phyloP scores from a whole-genome alignment of 208 protist species.

The Acanthamoeba royreba region DNA sequence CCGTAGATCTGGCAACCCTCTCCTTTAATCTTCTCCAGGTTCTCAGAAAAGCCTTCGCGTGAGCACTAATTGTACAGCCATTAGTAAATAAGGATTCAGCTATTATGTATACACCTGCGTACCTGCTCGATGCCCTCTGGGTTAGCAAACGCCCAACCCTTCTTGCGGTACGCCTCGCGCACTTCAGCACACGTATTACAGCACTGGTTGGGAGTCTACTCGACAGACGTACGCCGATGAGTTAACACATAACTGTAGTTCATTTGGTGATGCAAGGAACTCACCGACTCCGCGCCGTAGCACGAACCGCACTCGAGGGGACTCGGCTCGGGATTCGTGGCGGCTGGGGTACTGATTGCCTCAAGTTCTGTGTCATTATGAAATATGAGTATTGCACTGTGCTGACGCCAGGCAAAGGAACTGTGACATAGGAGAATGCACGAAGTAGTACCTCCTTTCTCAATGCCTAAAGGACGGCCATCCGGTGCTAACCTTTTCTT shows the following conservation, averaged over 20 bases:
- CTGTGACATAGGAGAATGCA: background rate
- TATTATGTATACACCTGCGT: background rate
- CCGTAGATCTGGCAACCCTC: conserved; percentile 79
- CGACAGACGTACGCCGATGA: background rate
- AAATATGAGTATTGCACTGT: too few relatives aligned
- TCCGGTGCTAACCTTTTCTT: conserved; percentile 60
- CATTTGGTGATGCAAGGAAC: background rate
- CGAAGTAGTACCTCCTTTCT: background rate
- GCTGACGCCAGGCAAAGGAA: background rate
- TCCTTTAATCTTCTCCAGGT: conserved; percentile 55
- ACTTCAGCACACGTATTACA: conserved; percentile 83
- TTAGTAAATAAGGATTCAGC: background rate
- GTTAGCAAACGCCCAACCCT: conserved; percentile 68
- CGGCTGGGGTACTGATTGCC: background rate
- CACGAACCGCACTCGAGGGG: conserved; percentile 66
- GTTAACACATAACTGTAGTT: background rate
- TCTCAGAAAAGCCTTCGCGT: conserved; percentile 56
- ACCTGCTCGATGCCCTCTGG: conserved; percentile 65
- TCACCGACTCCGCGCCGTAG: conserved; percentile 71
- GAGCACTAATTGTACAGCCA: background rate
- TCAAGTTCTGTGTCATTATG: background rate
- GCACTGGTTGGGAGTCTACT: conserved; percentile 48
- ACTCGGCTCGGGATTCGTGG: background rate
- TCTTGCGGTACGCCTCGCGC: conserved; percentile 70
- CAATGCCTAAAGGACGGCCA: conserved; percentile 48